Evolutionary conservation across 192 early-diverging fungal genomes (phyloP).

Genomic region (Gamsiella multidivaricata): DNA sequence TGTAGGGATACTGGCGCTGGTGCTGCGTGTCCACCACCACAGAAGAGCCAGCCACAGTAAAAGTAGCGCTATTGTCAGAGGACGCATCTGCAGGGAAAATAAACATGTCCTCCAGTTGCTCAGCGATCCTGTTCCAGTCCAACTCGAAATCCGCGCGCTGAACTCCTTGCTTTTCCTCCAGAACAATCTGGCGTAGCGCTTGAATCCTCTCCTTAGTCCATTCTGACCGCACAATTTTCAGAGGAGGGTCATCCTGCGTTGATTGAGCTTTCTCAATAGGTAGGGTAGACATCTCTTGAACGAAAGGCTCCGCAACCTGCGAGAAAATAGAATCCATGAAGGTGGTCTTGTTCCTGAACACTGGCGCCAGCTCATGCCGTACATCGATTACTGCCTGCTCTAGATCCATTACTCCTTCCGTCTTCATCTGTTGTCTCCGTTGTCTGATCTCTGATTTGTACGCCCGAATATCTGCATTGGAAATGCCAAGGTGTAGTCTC

Average conservation of each 20-base stretch:
- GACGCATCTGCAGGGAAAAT: background rate
- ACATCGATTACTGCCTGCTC: background rate
- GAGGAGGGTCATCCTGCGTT: constrained; percentile 1
- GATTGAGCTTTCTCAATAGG: background rate
- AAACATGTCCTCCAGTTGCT: background rate
- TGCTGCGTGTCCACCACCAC: background rate
- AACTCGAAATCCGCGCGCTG: constrained; percentile 17
- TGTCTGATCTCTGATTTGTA: background rate
- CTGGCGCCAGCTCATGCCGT: background rate
- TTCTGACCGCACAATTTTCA: constrained; percentile 24
- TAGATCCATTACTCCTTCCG: background rate
- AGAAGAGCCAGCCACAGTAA: background rate
- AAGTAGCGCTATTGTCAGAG: no score
- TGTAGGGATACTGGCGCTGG: background rate
- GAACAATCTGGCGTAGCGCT: constrained; percentile 15
- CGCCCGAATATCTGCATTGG: background rate
- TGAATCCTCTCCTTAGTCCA: constrained; percentile 23
- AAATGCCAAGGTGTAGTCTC: background rate
- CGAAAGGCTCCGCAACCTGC: constrained; percentile 8
- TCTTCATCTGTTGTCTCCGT: background rate
- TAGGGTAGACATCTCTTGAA: constrained; percentile 11
- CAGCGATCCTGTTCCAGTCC: constrained; percentile 28
- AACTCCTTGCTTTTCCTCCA: constrained; percentile 35
- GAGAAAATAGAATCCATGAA: constrained; percentile 5
- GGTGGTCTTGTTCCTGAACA: no score